Base-by-base conservation (phyloP, 176 grass and related monocot genomes). In the Tillandsia leiboldiana region DNA sequence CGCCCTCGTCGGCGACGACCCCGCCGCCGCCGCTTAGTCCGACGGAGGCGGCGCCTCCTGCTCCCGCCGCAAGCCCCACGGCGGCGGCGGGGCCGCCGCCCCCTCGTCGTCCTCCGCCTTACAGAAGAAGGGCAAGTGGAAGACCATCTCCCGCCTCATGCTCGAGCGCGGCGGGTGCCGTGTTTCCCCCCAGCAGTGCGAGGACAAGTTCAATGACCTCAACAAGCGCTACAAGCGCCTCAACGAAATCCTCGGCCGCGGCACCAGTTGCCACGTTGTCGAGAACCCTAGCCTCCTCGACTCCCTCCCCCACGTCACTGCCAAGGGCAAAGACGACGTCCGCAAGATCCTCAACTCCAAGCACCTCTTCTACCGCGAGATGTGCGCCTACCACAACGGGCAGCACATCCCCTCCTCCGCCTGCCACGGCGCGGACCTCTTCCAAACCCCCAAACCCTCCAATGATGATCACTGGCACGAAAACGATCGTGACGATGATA, bases 201-300 rank as follows among this genome's bases (percentile, higher is more conserved):
- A 90, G 48, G 87, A 83, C 70, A 90, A 86, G 71, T 90, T 90
- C 83, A 86, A 90, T 70, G 87, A 90, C 68, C 87, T 90, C 2
- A 90, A 90, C 68, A 90, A 86, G 83, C 82, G 87, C 62, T 90
- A 90, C 75, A 90, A 78, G 72, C 76, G 80, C 69, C 87, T 90
- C 53, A 83, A 75, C 2, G 80, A 90, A 24, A 83, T 90, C 50
- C 87, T 86, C 61, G 83, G 87, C 13, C 80, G 77, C 50, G 83
- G 87, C 57, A 90, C 83, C 48, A 67, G 80, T 71, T 90, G 87
- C 80, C 72, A 11, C 63, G 70, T 86, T 64, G 83, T 86, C 18
- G 83, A 80, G 53, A 90, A 90, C 52, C 83, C 83, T 51, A 66
- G 68, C 28, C 77, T 90, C 48, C 77, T 90, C 23, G 82, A 83